Percentiles rank a stretch among this genome's conserved stretches.
phyloP scores from a whole-genome alignment of 768 basidiomycete genomes.

The Mycena pura region DNA sequence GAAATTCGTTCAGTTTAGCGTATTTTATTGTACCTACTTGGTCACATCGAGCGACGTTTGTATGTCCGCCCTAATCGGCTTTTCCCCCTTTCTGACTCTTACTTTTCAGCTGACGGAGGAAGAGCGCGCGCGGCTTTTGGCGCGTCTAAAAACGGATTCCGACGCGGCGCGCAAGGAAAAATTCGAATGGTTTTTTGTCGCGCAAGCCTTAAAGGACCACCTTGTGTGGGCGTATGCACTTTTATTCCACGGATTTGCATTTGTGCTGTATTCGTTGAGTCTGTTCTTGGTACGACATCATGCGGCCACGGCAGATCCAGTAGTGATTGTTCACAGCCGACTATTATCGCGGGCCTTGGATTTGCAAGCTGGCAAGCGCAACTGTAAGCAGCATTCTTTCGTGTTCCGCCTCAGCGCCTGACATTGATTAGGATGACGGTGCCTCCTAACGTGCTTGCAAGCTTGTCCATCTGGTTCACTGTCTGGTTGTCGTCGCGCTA shows the following conservation, averaged over 20 bases:
- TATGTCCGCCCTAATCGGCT: slow-evolving; percentile 34
- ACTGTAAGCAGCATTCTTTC: slow-evolving; percentile 40
- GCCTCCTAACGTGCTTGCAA: slow-evolving; percentile 62
- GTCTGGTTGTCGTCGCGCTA: slow-evolving; percentile 58
- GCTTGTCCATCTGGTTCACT: slow-evolving; percentile 53
- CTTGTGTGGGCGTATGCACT: slow-evolving; percentile 66
- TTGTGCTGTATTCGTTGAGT: slow-evolving; percentile 63
- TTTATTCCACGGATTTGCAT: slow-evolving; percentile 68
- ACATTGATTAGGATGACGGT: slow-evolving; percentile 54
- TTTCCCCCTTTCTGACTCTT: slow-evolving; percentile 41
- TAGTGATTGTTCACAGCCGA: slow-evolving; percentile 49
- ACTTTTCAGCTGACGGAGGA: slow-evolving; percentile 55
- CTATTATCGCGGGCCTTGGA: slow-evolving; percentile 64
- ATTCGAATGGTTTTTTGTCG: slow-evolving; percentile 64
- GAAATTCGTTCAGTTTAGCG: slow-evolving; percentile 33
- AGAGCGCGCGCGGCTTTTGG: slow-evolving; percentile 57
- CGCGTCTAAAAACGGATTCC: slow-evolving; percentile 57
- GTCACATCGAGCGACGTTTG: slow-evolving; percentile 63
- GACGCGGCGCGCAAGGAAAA: slow-evolving; percentile 60
- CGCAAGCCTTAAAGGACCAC: slow-evolving; percentile 62
- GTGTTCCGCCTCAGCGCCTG: neutral
- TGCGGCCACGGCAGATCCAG: neutral
- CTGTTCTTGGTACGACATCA: slow-evolving; percentile 55
- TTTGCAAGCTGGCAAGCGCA: slow-evolving; percentile 68
- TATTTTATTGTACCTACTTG: slow-evolving; percentile 66